Evolutionary conservation across 1,139 yeast species (phyloP).

Genomic region (Blastobotrys aristatus): DNA sequence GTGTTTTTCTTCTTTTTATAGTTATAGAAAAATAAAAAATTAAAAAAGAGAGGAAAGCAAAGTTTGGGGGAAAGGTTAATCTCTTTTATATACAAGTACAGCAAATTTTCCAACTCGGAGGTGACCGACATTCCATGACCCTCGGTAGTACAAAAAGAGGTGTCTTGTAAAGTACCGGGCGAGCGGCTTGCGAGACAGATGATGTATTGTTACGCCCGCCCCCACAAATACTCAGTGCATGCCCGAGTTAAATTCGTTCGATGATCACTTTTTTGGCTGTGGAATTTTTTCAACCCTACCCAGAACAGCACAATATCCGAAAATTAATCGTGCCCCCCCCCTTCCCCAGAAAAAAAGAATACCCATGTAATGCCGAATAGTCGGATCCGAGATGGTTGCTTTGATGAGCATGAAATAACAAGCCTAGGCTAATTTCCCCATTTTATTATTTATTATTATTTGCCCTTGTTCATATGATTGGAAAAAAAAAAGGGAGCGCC

Average conservation of each 20-base stretch:
- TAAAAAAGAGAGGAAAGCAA: background rate
- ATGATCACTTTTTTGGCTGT: too few species aligned
- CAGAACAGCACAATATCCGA: too few species aligned
- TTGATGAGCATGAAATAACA: too few species aligned
- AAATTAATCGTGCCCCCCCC: too few species aligned
- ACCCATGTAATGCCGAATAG: too few species aligned
- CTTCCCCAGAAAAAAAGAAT: too few species aligned
- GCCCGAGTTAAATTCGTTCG: slow-evolving; percentile 9
- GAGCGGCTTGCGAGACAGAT: slow-evolving; percentile 6
- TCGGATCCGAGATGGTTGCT: too few species aligned
- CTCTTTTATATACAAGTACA: background rate
- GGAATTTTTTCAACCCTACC: too few species aligned
- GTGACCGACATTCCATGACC: background rate
- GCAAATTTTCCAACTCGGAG: background rate
- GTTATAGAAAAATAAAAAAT: background rate
- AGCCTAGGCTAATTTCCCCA: too few species aligned
- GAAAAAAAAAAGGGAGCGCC: too few species aligned
- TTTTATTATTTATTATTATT: too few species aligned
- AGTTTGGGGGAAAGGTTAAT: background rate
- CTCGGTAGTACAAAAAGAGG: background rate
- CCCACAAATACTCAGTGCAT: slow-evolving; percentile 4
- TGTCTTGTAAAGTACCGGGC: background rate
- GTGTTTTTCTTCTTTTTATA: background rate
- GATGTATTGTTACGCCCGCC: background rate
- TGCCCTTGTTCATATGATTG: too few species aligned